Conservation (phyloP, 2,329 filamentous ascomycete genomes). For the Aspergillus alliaceus region DNA sequence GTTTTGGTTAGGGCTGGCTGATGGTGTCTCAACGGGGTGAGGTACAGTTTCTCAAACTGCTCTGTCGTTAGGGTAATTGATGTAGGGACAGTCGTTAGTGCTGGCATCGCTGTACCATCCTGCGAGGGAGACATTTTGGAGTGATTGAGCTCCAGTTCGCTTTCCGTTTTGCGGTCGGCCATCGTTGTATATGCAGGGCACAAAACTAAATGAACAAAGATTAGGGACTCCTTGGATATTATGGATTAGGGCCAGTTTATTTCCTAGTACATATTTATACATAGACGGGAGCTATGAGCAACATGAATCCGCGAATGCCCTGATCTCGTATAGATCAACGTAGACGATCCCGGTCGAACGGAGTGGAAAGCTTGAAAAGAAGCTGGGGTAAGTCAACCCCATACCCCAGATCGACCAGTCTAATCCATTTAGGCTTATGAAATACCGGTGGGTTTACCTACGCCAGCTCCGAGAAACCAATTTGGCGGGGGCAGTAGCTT, state of each 20-base stretch:
- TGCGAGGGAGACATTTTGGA: not conserved
- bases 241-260: not conserved
- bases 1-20: slow-evolving; percentile 30
- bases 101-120: not conserved
- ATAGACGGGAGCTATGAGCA: too few species aligned
- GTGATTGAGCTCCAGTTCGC: not conserved
- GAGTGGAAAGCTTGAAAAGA: not conserved
- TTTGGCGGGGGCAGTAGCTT: not conserved
- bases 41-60: slow-evolving; percentile 37
- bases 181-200: not conserved
- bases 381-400: not conserved
- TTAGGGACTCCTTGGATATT: not conserved
- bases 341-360: not conserved
- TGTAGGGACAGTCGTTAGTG: not conserved
- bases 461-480: not conserved
- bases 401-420: not conserved
- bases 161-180: not conserved
- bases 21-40: slow-evolving; percentile 33
- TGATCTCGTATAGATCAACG: not conserved
- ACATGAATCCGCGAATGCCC: too few species aligned
- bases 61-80: slow-evolving; percentile 30
- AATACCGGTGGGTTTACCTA: not conserved
- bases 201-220: not conserved
- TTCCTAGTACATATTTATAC: not conserved
- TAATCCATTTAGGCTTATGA: not conserved